Evolutionary conservation across 164 flowering plant species (phyloP), one percentile per base, ranked within the genome.

Genomic region (Vitis amurensis): DNA sequence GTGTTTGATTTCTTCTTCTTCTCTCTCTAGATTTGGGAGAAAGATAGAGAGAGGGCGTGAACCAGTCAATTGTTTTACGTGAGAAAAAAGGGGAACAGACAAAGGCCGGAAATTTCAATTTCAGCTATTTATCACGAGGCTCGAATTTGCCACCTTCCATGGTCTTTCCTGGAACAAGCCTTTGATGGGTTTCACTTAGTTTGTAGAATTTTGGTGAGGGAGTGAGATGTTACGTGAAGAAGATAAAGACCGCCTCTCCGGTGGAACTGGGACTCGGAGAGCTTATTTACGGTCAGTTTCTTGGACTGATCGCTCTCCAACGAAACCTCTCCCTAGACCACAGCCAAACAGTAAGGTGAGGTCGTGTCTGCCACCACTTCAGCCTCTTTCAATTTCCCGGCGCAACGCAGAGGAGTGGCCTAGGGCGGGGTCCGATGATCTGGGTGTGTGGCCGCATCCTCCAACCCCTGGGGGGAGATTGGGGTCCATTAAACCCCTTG

Each of bases 371-470:
- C 91, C 93, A 3, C 95, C 91, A 1, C 88, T 89, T 48, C 88
- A 84, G 72, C 91, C 93, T 8, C 89, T 91, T 52, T 85, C 92
- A 1, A 81, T 91, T 49, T 49, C 83, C 11, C 73, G 86, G 14
- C 72, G 81, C 49, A 78, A 50, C 30, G 75, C 78, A 3, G 92
- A 89, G 68, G 91, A 87, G 71, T 91, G 97, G 93, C 97, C 93
- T 1, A 82, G 52, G 55, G 87, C 97, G 2, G 90, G 92, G 2
- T 88, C 92, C 3, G 97, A 91, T 71, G 97, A 91, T 75, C 77
- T 91, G 3, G 93, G 93, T 0, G 83, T 86, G 4, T 91, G 96
- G 93, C 88, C 89, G 19, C 73, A 80, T 15, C 77, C 91, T 0
- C 73, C 84, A 2, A 85, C 93, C 4, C 93, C 97, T 3, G 74